These are phyloP conservation scores for Zanthoxylum bungeanum DNA, from an alignment of 345 rosid genomes.

Conservation along the genomic window DNA sequence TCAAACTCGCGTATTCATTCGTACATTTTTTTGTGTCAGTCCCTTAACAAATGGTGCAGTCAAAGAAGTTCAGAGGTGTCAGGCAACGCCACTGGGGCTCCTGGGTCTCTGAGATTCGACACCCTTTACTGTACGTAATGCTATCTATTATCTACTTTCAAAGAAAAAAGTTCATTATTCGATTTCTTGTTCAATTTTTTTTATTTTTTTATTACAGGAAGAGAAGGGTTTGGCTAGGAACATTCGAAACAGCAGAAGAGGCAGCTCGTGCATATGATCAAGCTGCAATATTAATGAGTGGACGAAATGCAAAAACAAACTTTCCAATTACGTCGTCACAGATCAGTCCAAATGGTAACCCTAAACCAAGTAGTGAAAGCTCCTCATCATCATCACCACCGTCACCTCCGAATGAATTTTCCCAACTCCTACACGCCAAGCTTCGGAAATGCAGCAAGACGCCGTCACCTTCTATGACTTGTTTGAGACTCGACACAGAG, in stretches of 20 bases:
- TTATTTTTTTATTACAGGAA: constrained; percentile 27
- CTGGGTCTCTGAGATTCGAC: constrained; percentile 71
- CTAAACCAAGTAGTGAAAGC: not conserved
- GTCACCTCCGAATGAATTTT: constrained; percentile 24
- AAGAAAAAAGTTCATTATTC: no score
- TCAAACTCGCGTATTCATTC: not conserved
- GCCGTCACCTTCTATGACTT: constrained; percentile 57
- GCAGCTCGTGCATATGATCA: constrained; percentile 59
- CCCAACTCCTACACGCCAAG: constrained; percentile 47
- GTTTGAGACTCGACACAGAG: constrained; percentile 56
- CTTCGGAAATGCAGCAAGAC: constrained; percentile 49
- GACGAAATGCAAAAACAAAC: constrained; percentile 56
- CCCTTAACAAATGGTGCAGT: constrained; percentile 39
- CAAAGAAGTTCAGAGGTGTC: constrained; percentile 65
- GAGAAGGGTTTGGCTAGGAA: constrained; percentile 63
- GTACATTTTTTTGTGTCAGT: not conserved
- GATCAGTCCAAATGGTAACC: constrained; percentile 9
- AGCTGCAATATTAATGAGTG: constrained; percentile 55
- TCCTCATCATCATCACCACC: constrained; percentile 7
- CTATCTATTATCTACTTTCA: not conserved
- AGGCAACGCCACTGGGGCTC: constrained; percentile 74
- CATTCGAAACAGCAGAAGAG: constrained; percentile 60
- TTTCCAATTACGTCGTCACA: constrained; percentile 38
- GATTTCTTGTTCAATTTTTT: not conserved
- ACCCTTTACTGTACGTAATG: constrained; percentile 43